Evolutionary conservation across 306 rosid genomes (phyloP), one percentile per base, ranked within the genome.

Genomic region (Geum urbanum): DNA sequence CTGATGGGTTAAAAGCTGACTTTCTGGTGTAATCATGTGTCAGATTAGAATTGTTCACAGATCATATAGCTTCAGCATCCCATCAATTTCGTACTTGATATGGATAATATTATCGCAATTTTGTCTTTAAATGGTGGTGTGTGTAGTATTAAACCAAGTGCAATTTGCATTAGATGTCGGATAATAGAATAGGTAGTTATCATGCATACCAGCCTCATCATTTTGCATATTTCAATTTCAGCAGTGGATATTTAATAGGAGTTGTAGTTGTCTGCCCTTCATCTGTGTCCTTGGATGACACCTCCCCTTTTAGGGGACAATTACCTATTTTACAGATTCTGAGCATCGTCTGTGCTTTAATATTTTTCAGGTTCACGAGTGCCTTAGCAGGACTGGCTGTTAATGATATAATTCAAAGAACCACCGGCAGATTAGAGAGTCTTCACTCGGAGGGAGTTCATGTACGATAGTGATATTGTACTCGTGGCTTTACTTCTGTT

Each of bases 401-500:
- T 63, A 84, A 83, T 65, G 99, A 95, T 78, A 86, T 94, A 78
- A 77, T 89, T 72, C 97, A 87, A 77, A 88, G 92, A 86, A 91
- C 95, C 50, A 47, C 89, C 20, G 84, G 91, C 79, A 80, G 97
- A 84, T 56, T 94, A 71, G 99, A 94, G 80, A 84, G 95, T 24
- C 89, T 94, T 72, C 99, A 91, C 77, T 94, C 99, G 1, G 96
- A 91, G 90, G 99, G 99, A 32, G 89, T 86, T 83, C 99, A 94
- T 87, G 99, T 94, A 89, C 46, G 87, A 44, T 65, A 57, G 53
- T 66, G 51, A 47, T 65, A 27, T 53, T 62, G 35, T 44, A 52
- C 69, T 24, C 16, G 45, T 54, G 9, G 13, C 11, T 11, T 73
- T 67, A 24, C 61, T 47, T 65, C 24, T 57, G 15, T 24, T 53